Conservation (phyloP, 2,329 filamentous ascomycete species). For the Amphichorda felina region DNA sequence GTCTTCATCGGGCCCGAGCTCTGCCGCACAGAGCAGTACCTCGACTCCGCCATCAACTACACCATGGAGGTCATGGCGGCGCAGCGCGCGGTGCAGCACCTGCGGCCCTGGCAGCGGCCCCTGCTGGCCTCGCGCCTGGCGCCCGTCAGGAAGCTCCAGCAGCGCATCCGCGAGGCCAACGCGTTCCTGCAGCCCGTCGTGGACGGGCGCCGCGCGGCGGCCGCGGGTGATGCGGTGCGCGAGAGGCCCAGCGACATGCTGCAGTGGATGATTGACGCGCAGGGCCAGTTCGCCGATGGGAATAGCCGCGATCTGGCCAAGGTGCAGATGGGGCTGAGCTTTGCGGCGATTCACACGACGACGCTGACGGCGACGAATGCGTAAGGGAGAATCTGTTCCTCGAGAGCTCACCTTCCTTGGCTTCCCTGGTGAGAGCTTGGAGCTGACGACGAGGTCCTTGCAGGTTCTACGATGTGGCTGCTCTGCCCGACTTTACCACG, state of each 20-base stretch:
- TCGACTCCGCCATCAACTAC: conserved; percentile 33
- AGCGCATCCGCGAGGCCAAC: conserved; percentile 18
- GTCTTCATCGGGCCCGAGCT: conserved; percentile 35
- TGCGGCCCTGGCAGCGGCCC: conserved; percentile 19
- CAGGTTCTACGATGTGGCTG: conserved; percentile 3
- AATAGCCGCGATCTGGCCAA: conserved; percentile 23
- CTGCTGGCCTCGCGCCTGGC: conserved; percentile 18
- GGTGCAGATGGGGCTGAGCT: conserved; percentile 28
- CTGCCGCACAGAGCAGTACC: conserved; percentile 28
- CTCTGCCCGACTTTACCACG: background rate
- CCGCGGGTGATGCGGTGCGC: conserved; percentile 2
- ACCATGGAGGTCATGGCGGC: conserved; percentile 27
- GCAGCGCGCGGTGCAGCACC: conserved; percentile 13
- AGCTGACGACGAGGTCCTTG: no score
- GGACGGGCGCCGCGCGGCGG: conserved; percentile 11
- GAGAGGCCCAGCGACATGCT: conserved; percentile 31
- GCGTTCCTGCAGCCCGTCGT: conserved; percentile 23
- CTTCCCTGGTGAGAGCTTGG: conserved; percentile 20
- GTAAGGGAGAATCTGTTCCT: conserved; percentile 14
- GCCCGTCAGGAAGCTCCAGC: conserved; percentile 18
- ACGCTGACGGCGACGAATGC: conserved; percentile 30
- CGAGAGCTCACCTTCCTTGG: background rate
- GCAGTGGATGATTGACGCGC: conserved; percentile 31
- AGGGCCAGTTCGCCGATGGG: conserved; percentile 17
- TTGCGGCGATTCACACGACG: conserved; percentile 40